phyloP scores from a whole-genome alignment of 345 rosid genomes.

The Durio zibethinus region DNA sequence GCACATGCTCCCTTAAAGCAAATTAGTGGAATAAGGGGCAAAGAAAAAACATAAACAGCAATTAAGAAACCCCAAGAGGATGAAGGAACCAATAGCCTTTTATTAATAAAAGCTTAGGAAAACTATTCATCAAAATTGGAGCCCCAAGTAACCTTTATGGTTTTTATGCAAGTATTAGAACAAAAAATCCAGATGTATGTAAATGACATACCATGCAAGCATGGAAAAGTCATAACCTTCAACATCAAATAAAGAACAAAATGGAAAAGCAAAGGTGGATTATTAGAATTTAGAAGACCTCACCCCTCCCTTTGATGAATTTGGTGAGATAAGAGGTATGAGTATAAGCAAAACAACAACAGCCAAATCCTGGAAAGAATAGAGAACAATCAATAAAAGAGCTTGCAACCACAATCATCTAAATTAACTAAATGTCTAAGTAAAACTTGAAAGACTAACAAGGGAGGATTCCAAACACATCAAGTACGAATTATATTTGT shows the following conservation, averaged over 20 bases:
- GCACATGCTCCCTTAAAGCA: constrained; percentile 2
- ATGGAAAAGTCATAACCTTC: constrained; percentile 14
- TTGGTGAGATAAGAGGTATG: constrained; percentile 97
- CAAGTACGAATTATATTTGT: neutral
- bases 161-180: neutral
- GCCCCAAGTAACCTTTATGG: neutral
- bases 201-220: neutral
- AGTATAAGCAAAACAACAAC: constrained; percentile 95
- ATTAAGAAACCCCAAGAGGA: constrained; percentile 6
- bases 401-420: constrained; percentile 6
- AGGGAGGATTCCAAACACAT: constrained; percentile 1
- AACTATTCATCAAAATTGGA: neutral
- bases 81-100: neutral
- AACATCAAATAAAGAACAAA: constrained; percentile 13
- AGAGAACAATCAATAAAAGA: neutral
- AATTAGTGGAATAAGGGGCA: constrained; percentile 5
- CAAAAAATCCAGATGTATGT: neutral
- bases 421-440: neutral
- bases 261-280: constrained; percentile 14
- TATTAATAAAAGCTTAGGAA: neutral
- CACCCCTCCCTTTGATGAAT: constrained; percentile 99
- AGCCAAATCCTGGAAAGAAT: constrained; percentile 81
- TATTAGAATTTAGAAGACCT: constrained; percentile 23
- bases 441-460: neutral
- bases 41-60: neutral